Conservation (phyloP, 192 early-diverging fungal species). For the Coemansia asiatica region DNA sequence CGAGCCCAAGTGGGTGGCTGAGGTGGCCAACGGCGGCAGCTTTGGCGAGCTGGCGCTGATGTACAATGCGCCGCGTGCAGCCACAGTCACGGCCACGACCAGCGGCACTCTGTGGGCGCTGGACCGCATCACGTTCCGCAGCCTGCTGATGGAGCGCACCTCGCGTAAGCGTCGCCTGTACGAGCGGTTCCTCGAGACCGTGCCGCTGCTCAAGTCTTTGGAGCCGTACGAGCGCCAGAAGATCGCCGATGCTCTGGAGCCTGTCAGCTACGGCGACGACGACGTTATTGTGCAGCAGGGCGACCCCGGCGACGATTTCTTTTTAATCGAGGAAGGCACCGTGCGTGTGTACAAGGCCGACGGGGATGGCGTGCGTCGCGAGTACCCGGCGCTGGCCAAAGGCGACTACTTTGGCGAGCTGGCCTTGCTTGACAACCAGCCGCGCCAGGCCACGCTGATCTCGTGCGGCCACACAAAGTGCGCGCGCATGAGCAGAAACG, state of each 20-base stretch:
- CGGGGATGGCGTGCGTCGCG: conserved; percentile 74
- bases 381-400: conserved; percentile 68
- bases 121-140: conserved; percentile 95
- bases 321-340: conserved; percentile 92
- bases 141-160: conserved; percentile 98
- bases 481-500: conserved; percentile 92
- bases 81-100: conserved; percentile 86
- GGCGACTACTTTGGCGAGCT: conserved; percentile 99
- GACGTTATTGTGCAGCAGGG: conserved; percentile 89
- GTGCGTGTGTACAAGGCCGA: conserved; percentile 79
- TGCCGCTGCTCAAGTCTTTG: conserved; percentile 81
- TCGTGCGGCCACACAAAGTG: conserved; percentile 91
- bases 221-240: conserved; percentile 98
- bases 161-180: conserved; percentile 93
- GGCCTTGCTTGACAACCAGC: conserved; percentile 91
- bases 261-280: conserved; percentile 81
- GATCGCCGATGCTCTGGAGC: conserved; percentile 96
- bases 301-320: conserved; percentile 91
- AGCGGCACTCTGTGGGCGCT: conserved; percentile 92
- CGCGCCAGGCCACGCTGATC: conserved; percentile 84
- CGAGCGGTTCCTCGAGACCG: conserved; percentile 92
- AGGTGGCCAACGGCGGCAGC: conserved; percentile 80
- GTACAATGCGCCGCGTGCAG: conserved; percentile 98
- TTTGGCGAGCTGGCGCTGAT: conserved; percentile 99
- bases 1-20: conserved; percentile 69